Conservation (phyloP, 805 yeast genomes). For the Candida ipomoeae region DNA sequence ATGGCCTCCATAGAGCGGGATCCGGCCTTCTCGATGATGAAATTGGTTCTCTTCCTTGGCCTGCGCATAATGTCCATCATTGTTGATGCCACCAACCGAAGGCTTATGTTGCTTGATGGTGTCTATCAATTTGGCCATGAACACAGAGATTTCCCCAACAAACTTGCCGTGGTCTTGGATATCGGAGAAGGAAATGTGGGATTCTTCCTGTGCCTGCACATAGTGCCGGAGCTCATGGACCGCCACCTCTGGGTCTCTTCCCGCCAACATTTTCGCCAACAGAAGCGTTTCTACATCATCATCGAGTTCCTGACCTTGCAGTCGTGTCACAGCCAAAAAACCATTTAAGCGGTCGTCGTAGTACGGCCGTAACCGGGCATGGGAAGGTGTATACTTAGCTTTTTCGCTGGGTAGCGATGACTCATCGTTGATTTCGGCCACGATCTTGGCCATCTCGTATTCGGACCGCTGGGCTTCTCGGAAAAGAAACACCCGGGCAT, state of each 20-base stretch:
- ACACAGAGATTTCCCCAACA: conserved; percentile 15
- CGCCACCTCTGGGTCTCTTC: neutral
- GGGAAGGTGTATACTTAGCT: neutral
- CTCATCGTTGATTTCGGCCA: neutral
- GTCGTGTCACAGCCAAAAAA: conserved; percentile 8
- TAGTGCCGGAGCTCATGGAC: conserved; percentile 8
- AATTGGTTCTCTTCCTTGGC: conserved; percentile 16
- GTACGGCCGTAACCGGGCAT: conserved; percentile 9
- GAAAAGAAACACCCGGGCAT: conserved; percentile 6
- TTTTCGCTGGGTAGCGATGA: neutral
- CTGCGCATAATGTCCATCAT: conserved; percentile 25
- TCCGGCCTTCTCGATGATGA: conserved; percentile 23
- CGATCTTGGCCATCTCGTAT: conserved; percentile 4
- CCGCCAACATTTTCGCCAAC: neutral
- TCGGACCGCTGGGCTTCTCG: neutral
- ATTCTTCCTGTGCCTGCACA: neutral
- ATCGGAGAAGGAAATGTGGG: neutral
- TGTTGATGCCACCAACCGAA: conserved; percentile 18
- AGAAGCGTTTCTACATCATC: conserved; percentile 8
- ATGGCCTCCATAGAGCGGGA: conserved; percentile 34
- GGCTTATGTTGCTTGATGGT: conserved; percentile 23
- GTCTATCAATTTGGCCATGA: conserved; percentile 20
- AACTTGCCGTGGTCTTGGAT: conserved; percentile 10
- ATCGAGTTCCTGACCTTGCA: conserved; percentile 7
- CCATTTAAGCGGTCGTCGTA: conserved; percentile 13